Evolutionary conservation across 2,329 filamentous ascomycete genomes (phyloP).

Genomic region (Trichoderma koningii): DNA sequence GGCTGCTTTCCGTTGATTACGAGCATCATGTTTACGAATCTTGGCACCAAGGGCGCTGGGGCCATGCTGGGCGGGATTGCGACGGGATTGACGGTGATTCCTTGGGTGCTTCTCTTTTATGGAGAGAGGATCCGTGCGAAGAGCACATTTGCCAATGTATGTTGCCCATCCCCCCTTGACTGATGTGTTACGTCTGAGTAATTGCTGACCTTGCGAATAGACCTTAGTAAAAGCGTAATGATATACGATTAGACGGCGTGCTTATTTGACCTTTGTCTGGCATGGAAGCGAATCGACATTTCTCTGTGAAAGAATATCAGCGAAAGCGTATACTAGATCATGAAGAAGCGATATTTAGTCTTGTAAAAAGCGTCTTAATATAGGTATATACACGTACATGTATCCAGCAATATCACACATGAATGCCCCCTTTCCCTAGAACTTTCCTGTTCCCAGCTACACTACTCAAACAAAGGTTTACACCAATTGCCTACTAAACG

Average conservation of each 20-base stretch:
- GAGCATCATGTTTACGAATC: conserved; percentile 67
- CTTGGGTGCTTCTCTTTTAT: conserved; percentile 80
- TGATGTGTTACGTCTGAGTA: background rate
- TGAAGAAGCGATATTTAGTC: background rate
- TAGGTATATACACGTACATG: background rate
- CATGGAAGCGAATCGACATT: background rate
- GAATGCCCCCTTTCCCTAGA: background rate
- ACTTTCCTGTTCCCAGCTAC: background rate
- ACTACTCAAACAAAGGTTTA: background rate
- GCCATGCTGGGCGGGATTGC: conserved; percentile 76
- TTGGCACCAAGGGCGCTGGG: conserved; percentile 72
- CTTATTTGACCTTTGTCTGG: background rate
- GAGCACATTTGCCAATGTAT: conserved; percentile 73
- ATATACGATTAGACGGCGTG: background rate
- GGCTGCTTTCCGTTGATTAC: conserved; percentile 81
- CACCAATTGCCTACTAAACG: too few species aligned
- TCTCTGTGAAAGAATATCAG: background rate
- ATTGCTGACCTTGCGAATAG: background rate
- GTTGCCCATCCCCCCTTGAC: conserved; percentile 29
- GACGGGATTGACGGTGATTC: conserved; percentile 70
- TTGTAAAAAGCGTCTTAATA: background rate
- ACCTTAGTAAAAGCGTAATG: conserved; percentile 7
- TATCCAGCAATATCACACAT: background rate
- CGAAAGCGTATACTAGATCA: background rate
- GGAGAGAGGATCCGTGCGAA: conserved; percentile 73